Base-by-base conservation (phyloP, 2,329 filamentous ascomycete species). In the Xylaria hypoxylon region DNA sequence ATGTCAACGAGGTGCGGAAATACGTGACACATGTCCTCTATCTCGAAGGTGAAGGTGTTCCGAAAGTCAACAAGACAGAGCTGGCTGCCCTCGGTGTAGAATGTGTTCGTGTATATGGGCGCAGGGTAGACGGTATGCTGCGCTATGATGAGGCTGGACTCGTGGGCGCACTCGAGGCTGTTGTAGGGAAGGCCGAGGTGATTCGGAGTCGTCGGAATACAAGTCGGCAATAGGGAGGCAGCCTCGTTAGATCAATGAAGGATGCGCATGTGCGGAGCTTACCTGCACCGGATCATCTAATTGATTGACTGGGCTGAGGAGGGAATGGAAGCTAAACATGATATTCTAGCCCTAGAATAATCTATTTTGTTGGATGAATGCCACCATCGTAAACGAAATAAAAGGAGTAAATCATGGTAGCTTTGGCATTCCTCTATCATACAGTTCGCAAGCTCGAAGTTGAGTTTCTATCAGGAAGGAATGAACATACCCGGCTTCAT, bases 11-110 rank as follows among this genome's bases (percentile, higher is more conserved):
- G 69, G 85, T 89, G 5, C 91, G 79, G 28, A 82, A 81, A 2
- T 97, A 96, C 74, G 90, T 97, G 3, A 96, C 91, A 6, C 94
- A 97, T 76, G 78, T 97, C 15, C 84, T 97, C 6, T 91, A 97
- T 75, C 80, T 97, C 0, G 91, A 94, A 47, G 90, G 89, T 0
- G 85, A 88, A 0, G 86, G 86, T 0, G 89, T 90, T 24, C 94
- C 94, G 0, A 81, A 77, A 3, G 90, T 97, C 1, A 89, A 97
- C 72, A 88, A 84, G 56, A 85, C 85, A 5, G 85, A 84, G 61
- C 82, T 97, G 48, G 80, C 80, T 2, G 79, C 80, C 19, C 77
- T 94, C 69, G 94, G 94, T 0, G 92, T 98, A 45, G 90, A 94
- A 73, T 89, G 89, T 17, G 86, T 96, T 15, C 85, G 89, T 62